phyloP scores from a whole-genome alignment of 192 early-diverging fungal species.

The Coemansia sp. region DNA sequence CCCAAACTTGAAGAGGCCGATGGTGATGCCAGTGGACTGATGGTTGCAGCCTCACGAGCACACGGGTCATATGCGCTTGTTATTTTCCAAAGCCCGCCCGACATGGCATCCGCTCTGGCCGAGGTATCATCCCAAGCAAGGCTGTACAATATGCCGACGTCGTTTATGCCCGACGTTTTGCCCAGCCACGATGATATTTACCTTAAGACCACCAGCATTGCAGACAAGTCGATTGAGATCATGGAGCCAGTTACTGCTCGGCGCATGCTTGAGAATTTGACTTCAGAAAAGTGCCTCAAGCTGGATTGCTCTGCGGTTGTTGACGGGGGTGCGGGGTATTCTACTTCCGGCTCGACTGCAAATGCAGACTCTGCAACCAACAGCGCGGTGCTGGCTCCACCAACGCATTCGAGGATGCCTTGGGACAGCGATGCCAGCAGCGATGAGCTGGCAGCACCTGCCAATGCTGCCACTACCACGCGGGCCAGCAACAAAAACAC shows the following conservation, averaged over 20 bases:
- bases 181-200: constrained; percentile 41
- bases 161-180: constrained; percentile 39
- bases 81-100: constrained; percentile 47
- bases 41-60: constrained; percentile 34
- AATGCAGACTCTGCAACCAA: constrained; percentile 16
- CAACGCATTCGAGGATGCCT: constrained; percentile 29
- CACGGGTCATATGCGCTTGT: constrained; percentile 54
- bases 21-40: constrained; percentile 22
- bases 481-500: neutral
- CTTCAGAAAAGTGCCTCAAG: constrained; percentile 44
- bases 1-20: constrained; percentile 48
- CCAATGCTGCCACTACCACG: constrained; percentile 5
- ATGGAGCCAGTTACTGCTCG: constrained; percentile 58
- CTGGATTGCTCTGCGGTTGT: constrained; percentile 6
- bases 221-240: constrained; percentile 56
- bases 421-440: constrained; percentile 50
- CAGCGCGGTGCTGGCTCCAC: neutral
- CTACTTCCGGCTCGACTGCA: constrained; percentile 37
- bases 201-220: constrained; percentile 32
- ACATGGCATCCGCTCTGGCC: constrained; percentile 48
- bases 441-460: constrained; percentile 23
- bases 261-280: constrained; percentile 55
- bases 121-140: constrained; percentile 26
- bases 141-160: constrained; percentile 41
- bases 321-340: constrained; percentile 29